Percentiles rank a stretch among this genome's conserved stretches.
phyloP scores from a whole-genome alignment of 306 rosid species.

The Delonix regia region DNA sequence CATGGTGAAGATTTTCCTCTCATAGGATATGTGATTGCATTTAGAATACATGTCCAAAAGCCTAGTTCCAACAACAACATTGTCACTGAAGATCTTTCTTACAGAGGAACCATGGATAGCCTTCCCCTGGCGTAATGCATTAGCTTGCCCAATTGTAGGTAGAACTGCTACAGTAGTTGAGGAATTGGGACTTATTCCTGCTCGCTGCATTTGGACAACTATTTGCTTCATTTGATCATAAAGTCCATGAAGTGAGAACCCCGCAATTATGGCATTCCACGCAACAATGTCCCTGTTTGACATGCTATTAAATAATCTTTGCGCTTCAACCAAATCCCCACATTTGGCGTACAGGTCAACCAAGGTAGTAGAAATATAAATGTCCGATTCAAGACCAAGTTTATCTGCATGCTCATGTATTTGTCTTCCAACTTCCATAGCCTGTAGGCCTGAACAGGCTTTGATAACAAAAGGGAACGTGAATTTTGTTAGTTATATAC shows the following conservation, averaged over 20 bases:
- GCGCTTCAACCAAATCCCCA: constrained; percentile 45
- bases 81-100: constrained; percentile 34
- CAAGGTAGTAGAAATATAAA: constrained; percentile 53
- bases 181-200: constrained; percentile 46
- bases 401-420: constrained; percentile 41
- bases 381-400: constrained; percentile 43
- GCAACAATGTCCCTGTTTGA: constrained; percentile 46
- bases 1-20: constrained; percentile 40
- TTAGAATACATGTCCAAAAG: constrained; percentile 60
- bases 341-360: constrained; percentile 56
- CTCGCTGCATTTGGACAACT: constrained; percentile 45
- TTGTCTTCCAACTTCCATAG: constrained; percentile 41
- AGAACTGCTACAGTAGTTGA: constrained; percentile 54
- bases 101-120: constrained; percentile 45
- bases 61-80: constrained; percentile 51
- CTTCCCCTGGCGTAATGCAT: constrained; percentile 48
- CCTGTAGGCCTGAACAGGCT: constrained; percentile 51
- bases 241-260: constrained; percentile 45
- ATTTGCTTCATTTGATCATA: constrained; percentile 25
- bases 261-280: constrained; percentile 54
- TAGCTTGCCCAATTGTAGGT: constrained; percentile 47
- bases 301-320: constrained; percentile 39
- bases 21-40: constrained; percentile 45
- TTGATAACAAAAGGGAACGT: constrained; percentile 57
- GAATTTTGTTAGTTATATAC: constrained; percentile 46